Conservation (phyloP, 176 grass and related monocot species). For the Bonia amplexicaulis region DNA sequence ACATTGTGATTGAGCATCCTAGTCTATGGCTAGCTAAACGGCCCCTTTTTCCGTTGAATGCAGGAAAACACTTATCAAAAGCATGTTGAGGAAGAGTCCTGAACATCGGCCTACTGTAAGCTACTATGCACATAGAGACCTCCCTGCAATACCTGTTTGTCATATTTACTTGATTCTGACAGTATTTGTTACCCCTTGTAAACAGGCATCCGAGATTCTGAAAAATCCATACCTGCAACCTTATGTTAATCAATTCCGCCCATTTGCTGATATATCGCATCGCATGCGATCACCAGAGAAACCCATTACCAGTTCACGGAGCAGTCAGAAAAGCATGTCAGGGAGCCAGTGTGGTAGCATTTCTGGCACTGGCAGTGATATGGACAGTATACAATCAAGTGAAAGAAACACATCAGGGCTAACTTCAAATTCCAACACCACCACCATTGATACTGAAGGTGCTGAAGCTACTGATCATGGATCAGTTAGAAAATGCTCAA, state of each 20-base stretch:
- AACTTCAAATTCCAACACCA: slow-evolving; percentile 44
- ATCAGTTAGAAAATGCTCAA: slow-evolving; percentile 12
- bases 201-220: slow-evolving; percentile 89
- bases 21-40: neutral
- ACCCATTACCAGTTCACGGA: slow-evolving; percentile 39
- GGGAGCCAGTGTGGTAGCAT: slow-evolving; percentile 77
- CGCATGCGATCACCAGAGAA: slow-evolving; percentile 44
- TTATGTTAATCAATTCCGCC: slow-evolving; percentile 61
- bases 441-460: slow-evolving; percentile 31
- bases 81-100: slow-evolving; percentile 94
- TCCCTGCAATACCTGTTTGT: slow-evolving; percentile 2
- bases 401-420: slow-evolving; percentile 50
- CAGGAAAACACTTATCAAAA: slow-evolving; percentile 94
- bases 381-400: slow-evolving; percentile 73
- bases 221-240: slow-evolving; percentile 76
- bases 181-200: slow-evolving; percentile 23
- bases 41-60: slow-evolving; percentile 29
- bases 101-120: slow-evolving; percentile 97
- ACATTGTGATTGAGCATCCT: neutral
- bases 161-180: slow-evolving; percentile 24
- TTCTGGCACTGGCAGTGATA: slow-evolving; percentile 78
- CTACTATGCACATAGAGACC: slow-evolving; percentile 24
- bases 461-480: slow-evolving; percentile 33
- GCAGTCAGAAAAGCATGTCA: slow-evolving; percentile 69
- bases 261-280: slow-evolving; percentile 40